A percentile compares a stretch with the other conserved stretches of the same genome.
Conservation (phyloP, 495 filamentous ascomycete species). For the Neurospora cerealis region DNA sequence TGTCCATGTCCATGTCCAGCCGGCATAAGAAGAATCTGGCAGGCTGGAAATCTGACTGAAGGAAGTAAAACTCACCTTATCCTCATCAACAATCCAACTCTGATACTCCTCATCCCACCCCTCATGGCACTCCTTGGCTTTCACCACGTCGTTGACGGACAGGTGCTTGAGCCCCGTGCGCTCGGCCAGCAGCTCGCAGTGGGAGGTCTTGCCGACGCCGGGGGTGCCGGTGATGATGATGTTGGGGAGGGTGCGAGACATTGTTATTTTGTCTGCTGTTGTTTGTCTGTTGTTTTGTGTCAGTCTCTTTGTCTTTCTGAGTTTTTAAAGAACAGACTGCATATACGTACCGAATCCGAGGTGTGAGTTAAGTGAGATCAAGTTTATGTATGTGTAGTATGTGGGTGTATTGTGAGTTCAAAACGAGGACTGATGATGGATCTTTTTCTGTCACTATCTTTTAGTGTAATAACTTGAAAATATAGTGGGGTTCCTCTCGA, state of each 20-base stretch:
- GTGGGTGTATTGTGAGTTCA: background rate
- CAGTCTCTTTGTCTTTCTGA: background rate
- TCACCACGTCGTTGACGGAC: constrained; percentile 82
- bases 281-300: background rate
- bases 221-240: constrained; percentile 94
- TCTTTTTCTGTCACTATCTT: background rate
- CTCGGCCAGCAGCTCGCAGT: constrained; percentile 69
- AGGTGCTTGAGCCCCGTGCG: constrained; percentile 59
- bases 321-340: background rate
- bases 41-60: no score
- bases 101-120: constrained; percentile 74
- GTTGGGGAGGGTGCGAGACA: constrained; percentile 60
- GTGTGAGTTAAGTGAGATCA: background rate
- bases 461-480: background rate
- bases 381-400: background rate
- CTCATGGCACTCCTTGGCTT: constrained; percentile 72
- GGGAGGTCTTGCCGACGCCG: constrained; percentile 88
- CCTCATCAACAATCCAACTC: constrained; percentile 93
- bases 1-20: no score
- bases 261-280: constrained; percentile 16
- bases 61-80: no score
- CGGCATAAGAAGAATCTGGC: no score
- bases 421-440: background rate
- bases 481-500: background rate
- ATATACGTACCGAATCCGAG: background rate